Evolutionary conservation across 257 asterid species (phyloP).

Genomic region (Rubia yunnanensis): DNA sequence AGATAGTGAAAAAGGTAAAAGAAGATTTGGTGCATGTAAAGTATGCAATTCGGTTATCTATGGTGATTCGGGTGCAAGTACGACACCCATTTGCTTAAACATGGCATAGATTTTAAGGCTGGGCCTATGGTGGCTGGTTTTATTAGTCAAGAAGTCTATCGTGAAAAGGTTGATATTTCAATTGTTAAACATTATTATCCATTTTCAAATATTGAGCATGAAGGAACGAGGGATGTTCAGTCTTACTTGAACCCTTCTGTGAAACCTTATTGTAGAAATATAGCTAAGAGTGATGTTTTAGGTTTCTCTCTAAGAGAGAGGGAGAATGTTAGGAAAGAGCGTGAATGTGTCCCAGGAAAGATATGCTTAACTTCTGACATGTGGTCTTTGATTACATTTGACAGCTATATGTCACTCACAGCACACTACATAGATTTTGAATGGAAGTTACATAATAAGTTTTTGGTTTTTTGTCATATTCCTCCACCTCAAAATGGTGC

Average conservation of each 20-base stretch:
- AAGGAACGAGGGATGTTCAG: too few species aligned
- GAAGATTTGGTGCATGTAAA: not conserved
- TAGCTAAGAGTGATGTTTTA: too few species aligned
- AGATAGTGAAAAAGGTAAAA: not conserved
- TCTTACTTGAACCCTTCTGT: too few species aligned
- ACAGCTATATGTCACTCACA: not conserved
- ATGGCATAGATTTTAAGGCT: not conserved
- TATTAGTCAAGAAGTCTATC: not conserved
- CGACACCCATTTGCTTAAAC: not conserved
- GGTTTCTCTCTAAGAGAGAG: too few species aligned
- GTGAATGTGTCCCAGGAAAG: not conserved
- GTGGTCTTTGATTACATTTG: not conserved
- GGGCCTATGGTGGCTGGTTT: not conserved
- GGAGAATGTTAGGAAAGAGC: not conserved
- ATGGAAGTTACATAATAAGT: not conserved
- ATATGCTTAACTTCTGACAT: not conserved
- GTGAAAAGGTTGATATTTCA: not conserved
- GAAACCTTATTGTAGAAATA: too few species aligned
- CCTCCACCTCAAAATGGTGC: not conserved
- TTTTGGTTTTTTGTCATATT: not conserved
- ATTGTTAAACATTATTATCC: not conserved
- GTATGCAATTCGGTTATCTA: not conserved
- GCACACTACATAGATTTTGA: not conserved
- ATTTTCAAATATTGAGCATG: not conserved
- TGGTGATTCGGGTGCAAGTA: not conserved